Conservation (phyloP, 148 eudicot genomes). For the Rhododendron mucronatum region DNA sequence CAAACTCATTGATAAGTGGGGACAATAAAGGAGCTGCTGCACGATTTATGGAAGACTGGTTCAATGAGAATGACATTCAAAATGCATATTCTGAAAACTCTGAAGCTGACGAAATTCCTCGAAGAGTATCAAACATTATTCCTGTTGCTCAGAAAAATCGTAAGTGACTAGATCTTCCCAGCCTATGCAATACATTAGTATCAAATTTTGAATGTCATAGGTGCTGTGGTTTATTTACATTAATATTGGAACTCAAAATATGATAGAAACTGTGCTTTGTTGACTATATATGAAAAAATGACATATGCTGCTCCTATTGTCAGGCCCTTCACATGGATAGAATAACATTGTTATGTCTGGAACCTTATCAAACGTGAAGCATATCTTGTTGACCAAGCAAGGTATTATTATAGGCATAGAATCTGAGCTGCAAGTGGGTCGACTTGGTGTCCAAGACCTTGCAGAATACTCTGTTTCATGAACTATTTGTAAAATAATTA, state of each 20-base stretch:
- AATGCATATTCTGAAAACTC: slow-evolving; percentile 20
- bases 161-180: slow-evolving; percentile 36
- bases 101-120: slow-evolving; percentile 34
- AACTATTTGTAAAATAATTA: not conserved
- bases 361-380: not conserved
- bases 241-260: not conserved
- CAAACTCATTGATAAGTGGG: slow-evolving; percentile 86
- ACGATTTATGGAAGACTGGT: slow-evolving; percentile 97
- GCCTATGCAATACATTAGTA: not conserved
- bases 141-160: slow-evolving; percentile 44
- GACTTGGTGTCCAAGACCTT: not conserved
- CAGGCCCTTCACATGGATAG: not conserved
- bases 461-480: not conserved
- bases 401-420: not conserved
- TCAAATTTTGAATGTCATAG: not conserved
- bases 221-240: not conserved
- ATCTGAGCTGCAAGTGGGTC: not conserved
- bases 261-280: not conserved
- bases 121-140: slow-evolving; percentile 80
- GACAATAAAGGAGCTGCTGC: slow-evolving; percentile 99
- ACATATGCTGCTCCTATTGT: not conserved
- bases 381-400: not conserved
- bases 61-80: slow-evolving; percentile 43
- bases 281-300: not conserved
- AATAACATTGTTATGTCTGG: not conserved